These are phyloP conservation scores for Gremmenia infestans DNA, from an alignment of 2,329 filamentous ascomycete species.

Conservation along the genomic window DNA sequence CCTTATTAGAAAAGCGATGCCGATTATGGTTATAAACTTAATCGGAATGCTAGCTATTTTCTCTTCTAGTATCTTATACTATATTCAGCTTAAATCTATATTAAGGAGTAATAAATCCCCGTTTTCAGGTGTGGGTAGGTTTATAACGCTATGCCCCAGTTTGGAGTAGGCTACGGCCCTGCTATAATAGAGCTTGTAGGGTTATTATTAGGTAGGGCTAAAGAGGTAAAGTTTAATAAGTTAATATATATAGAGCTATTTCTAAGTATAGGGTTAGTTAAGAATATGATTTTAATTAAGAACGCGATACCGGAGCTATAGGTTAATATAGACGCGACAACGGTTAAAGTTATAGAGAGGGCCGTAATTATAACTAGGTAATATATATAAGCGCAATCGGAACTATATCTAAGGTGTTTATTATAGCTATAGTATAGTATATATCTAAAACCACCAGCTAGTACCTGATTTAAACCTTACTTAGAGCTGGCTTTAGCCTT, in stretches of 20 bases:
- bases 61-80: neutral
- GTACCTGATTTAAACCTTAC: neutral
- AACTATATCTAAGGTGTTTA: neutral
- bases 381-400: neutral
- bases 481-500: neutral
- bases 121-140: neutral
- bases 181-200: neutral
- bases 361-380: neutral
- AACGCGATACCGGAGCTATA: neutral
- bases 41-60: neutral
- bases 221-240: neutral
- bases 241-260: neutral
- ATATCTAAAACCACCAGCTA: neutral
- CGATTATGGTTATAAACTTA: neutral
- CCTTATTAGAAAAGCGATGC: neutral
- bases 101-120: neutral
- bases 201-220: neutral
- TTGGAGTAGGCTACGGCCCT: neutral
- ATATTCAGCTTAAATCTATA: neutral
- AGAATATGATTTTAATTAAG: neutral
- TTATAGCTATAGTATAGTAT: neutral
- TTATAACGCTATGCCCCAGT: neutral
- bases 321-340: neutral
- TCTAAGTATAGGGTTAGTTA: neutral
- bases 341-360: neutral